Conservation (phyloP, 164 flowering plant species). For the Houttuynia cordata region DNA sequence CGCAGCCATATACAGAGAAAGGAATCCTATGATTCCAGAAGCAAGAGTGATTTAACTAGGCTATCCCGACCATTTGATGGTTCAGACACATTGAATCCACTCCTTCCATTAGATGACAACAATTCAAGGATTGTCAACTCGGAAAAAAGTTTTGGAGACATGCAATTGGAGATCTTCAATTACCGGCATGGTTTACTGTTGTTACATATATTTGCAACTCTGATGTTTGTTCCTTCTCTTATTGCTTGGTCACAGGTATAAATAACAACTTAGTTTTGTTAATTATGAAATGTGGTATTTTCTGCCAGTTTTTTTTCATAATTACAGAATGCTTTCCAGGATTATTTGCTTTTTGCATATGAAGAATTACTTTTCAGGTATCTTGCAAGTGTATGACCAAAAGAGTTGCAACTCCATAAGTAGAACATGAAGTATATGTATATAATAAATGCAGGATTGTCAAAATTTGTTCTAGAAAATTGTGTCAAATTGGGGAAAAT, state of each 20-base stretch:
- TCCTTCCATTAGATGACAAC: constrained; percentile 29
- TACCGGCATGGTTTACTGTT: constrained; percentile 71
- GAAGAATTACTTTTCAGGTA: too few relatives aligned
- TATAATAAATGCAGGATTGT: not conserved
- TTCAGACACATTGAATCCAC: constrained; percentile 13
- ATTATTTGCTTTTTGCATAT: too few relatives aligned
- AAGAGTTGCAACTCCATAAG: not conserved
- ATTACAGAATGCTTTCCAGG: too few relatives aligned
- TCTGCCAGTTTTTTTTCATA: not conserved
- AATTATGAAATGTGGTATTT: not conserved
- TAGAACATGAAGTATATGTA: not conserved
- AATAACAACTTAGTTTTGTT: constrained; percentile 27
- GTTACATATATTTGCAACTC: constrained; percentile 56
- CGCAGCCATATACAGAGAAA: constrained; percentile 49
- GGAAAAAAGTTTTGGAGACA: constrained; percentile 52
- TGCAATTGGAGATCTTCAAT: constrained; percentile 76
- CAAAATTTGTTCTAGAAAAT: not conserved
- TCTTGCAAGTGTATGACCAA: too few relatives aligned
- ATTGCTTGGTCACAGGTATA: constrained; percentile 90
- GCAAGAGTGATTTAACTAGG: constrained; percentile 13
- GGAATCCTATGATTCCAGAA: constrained; percentile 27
- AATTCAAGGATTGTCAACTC: constrained; percentile 36
- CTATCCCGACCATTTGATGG: constrained; percentile 12
- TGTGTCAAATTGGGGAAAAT: too few relatives aligned
- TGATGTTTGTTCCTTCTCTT: constrained; percentile 85